Percentiles rank a stretch among this genome's conserved stretches.
Conservation (phyloP, 2,329 filamentous ascomycete species). For the Clonostachys solani region DNA sequence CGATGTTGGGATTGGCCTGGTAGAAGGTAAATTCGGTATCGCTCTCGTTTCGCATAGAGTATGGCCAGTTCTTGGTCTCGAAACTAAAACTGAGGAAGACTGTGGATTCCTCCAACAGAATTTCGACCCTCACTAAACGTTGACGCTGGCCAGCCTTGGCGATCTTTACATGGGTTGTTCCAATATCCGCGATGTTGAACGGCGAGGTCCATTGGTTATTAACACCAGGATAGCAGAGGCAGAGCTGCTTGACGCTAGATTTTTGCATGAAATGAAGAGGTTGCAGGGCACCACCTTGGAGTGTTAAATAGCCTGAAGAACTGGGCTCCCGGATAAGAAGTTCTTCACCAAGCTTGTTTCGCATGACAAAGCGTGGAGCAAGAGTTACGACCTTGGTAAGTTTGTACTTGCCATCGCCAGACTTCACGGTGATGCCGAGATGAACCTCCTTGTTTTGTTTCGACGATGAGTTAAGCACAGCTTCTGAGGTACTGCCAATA, state of each 20-base stretch:
- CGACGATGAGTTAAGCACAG: slow-evolving; percentile 70
- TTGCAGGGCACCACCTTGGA: slow-evolving; percentile 74
- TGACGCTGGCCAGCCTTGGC: slow-evolving; percentile 88
- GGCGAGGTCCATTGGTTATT: slow-evolving; percentile 98
- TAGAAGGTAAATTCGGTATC: slow-evolving; percentile 96
- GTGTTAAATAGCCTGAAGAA: slow-evolving; percentile 76
- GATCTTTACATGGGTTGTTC: slow-evolving; percentile 89
- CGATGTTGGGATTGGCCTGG: slow-evolving; percentile 88
- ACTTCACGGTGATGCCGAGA: slow-evolving; percentile 80
- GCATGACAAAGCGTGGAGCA: slow-evolving; percentile 86
- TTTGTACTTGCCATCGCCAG: slow-evolving; percentile 96
- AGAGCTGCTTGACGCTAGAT: slow-evolving; percentile 79
- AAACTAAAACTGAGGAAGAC: slow-evolving; percentile 88
- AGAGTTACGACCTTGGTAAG: slow-evolving; percentile 94
- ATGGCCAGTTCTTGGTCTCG: slow-evolving; percentile 95
- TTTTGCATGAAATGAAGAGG: slow-evolving; percentile 89
- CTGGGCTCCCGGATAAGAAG: slow-evolving; percentile 88
- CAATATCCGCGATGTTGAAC: slow-evolving; percentile 94
- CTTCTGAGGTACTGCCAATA: slow-evolving; percentile 87
- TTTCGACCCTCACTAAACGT: slow-evolving; percentile 79
- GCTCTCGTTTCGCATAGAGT: slow-evolving; percentile 97
- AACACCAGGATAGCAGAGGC: slow-evolving; percentile 86
- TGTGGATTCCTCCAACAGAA: slow-evolving; percentile 88
- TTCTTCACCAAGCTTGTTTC: slow-evolving; percentile 87
- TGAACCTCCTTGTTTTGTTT: slow-evolving; percentile 75